A percentile compares a stretch with the other conserved stretches of the same genome.
Conservation (phyloP, 129 eudicot species). For the Pseudognaphalium luteoalbum region DNA sequence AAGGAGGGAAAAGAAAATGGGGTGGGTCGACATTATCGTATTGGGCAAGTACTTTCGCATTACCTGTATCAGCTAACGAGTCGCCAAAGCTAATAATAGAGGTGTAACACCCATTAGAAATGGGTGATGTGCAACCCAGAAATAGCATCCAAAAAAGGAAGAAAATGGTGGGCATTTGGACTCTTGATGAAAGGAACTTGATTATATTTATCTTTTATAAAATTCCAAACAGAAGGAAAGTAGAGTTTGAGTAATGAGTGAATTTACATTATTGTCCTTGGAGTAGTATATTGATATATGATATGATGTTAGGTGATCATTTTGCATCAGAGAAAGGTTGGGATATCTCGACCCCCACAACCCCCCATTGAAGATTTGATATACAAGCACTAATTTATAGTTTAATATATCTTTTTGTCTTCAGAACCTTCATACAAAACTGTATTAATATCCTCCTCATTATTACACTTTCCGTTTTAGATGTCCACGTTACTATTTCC, state of each 20-base stretch:
- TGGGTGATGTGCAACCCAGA: not conserved
- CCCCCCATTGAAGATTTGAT: too few relatives aligned
- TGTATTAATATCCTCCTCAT: too few relatives aligned
- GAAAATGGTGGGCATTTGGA: not conserved
- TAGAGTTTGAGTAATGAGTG: not conserved
- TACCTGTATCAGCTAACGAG: slow-evolving; percentile 55
- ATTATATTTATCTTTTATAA: not conserved
- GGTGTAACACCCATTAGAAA: slow-evolving; percentile 26
- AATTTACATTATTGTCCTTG: slow-evolving; percentile 7
- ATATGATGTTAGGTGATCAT: not conserved
- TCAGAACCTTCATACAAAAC: too few relatives aligned
- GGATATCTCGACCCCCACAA: not conserved
- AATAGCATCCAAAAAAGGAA: not conserved
- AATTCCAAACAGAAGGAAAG: not conserved
- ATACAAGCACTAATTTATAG: too few relatives aligned
- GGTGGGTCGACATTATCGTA: not conserved
- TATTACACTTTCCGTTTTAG: too few relatives aligned
- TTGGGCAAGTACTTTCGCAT: not conserved
- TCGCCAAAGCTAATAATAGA: slow-evolving; percentile 55
- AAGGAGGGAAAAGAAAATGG: slow-evolving; percentile 29
- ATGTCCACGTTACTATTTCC: too few relatives aligned
- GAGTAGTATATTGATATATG: not conserved
- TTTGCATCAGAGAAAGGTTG: not conserved
- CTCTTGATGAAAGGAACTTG: not conserved
- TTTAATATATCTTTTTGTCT: too few relatives aligned